phyloP scores from a whole-genome alignment of 495 filamentous ascomycete species.

The Hypoxylon subgilvum region DNA sequence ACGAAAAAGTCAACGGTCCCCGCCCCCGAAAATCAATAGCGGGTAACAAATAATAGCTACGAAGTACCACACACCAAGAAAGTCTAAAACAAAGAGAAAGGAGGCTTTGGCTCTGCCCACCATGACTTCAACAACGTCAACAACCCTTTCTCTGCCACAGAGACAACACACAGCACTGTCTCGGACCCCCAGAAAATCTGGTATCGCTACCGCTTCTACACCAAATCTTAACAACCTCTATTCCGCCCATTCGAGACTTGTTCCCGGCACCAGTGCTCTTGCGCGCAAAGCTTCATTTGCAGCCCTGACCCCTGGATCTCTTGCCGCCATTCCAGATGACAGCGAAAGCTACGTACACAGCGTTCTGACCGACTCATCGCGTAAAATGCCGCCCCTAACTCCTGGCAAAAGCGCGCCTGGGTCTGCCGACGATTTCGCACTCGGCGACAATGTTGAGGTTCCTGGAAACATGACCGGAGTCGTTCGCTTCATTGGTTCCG shows the following conservation, averaged over 20 bases:
- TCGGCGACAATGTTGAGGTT: conserved; percentile 92
- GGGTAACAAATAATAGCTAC: conserved; percentile 28
- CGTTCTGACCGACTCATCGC: conserved; percentile 53
- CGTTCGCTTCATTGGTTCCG: conserved; percentile 85
- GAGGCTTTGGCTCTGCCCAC: conserved; percentile 24
- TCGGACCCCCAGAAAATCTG: conserved; percentile 43
- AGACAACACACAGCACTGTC: conserved; percentile 36
- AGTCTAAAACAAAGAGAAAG: conserved; percentile 23
- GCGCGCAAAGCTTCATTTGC: conserved; percentile 70
- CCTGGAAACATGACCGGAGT: conserved; percentile 92
- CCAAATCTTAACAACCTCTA: conserved; percentile 62
- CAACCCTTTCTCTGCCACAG: conserved; percentile 30
- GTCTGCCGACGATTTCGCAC: conserved; percentile 56
- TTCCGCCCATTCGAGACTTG: conserved; percentile 50
- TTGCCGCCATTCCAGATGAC: conserved; percentile 66
- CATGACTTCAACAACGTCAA: conserved; percentile 41
- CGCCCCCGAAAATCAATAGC: conserved; percentile 35
- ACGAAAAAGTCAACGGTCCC: conserved; percentile 16
- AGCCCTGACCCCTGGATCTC: conserved; percentile 65
- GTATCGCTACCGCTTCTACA: conserved; percentile 63
- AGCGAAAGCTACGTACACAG: conserved; percentile 63
- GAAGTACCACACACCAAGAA: conserved; percentile 6
- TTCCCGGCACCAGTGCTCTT: conserved; percentile 52
- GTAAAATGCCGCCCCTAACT: conserved; percentile 49
- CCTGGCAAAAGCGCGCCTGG: conserved; percentile 36